phyloP scores from a whole-genome alignment of 331 rosid genomes.

The Quercus lobata region DNA sequence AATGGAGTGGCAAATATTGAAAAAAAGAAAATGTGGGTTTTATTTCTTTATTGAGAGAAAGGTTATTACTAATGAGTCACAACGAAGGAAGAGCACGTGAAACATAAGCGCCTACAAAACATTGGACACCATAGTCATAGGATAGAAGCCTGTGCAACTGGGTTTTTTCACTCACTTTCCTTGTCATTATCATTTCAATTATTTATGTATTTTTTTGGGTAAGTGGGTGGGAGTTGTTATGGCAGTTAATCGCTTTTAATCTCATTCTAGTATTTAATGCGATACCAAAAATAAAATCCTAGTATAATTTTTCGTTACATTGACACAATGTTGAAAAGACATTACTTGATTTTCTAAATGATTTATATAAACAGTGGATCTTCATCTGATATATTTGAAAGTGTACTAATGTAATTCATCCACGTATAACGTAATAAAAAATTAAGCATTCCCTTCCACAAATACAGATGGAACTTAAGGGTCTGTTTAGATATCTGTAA shows the following conservation, averaged over 20 bases:
- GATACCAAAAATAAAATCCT: too few species aligned
- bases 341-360: too few species aligned
- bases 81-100: conserved; percentile 24
- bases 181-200: neutral
- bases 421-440: too few species aligned
- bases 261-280: too few species aligned
- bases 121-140: conserved; percentile 6
- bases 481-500: too few species aligned
- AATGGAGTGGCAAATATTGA: conserved; percentile 11
- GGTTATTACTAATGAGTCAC: conserved; percentile 3
- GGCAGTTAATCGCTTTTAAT: neutral
- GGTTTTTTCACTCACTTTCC: neutral
- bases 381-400: too few species aligned
- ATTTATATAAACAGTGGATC: too few species aligned
- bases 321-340: too few species aligned
- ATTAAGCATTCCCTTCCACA: too few species aligned
- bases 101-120: neutral
- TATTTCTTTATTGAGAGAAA: neutral
- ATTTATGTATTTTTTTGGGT: neutral
- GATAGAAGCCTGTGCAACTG: neutral
- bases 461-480: too few species aligned
- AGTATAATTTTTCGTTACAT: too few species aligned
- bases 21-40: neutral
- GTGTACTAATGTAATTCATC: too few species aligned
- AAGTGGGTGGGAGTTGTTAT: neutral